Conservation (phyloP, 352 stramenopile species). For the Phytophthora brassicae region DNA sequence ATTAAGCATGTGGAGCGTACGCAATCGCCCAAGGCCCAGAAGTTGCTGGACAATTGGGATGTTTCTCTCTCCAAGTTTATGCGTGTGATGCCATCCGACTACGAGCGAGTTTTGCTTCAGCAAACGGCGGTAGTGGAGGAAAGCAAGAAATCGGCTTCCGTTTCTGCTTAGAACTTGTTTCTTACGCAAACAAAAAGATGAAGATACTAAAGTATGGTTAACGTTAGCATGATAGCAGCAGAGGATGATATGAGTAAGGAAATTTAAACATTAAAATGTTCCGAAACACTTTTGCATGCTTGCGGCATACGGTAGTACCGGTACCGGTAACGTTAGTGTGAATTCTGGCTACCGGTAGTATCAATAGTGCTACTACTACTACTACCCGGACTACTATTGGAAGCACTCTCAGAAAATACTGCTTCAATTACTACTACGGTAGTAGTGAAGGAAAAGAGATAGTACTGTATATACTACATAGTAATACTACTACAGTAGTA, state of each 20-base stretch:
- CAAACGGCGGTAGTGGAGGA: constrained; percentile 37
- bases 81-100: constrained; percentile 71
- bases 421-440: too few species aligned
- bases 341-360: too few species aligned
- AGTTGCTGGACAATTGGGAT: constrained; percentile 92
- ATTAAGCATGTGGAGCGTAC: constrained; percentile 90
- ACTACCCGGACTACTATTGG: too few species aligned
- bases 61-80: constrained; percentile 46
- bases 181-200: constrained; percentile 6
- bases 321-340: too few species aligned
- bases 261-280: too few species aligned
- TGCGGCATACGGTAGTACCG: too few species aligned
- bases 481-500: too few species aligned
- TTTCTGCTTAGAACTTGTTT: constrained; percentile 23
- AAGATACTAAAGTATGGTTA: constrained; percentile 21
- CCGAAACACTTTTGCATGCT: too few species aligned
- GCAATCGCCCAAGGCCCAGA: constrained; percentile 77
- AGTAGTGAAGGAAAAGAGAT: too few species aligned
- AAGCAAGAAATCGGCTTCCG: constrained; percentile 28
- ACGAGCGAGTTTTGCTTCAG: constrained; percentile 62
- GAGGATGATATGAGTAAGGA: constrained; percentile 8
- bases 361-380: too few species aligned
- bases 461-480: too few species aligned
- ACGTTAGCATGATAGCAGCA: constrained; percentile 23
- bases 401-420: too few species aligned